Percentiles rank a stretch among this genome's conserved stretches.
Conservation (phyloP, 2,329 filamentous ascomycete species). For the Cadophora gregata region DNA sequence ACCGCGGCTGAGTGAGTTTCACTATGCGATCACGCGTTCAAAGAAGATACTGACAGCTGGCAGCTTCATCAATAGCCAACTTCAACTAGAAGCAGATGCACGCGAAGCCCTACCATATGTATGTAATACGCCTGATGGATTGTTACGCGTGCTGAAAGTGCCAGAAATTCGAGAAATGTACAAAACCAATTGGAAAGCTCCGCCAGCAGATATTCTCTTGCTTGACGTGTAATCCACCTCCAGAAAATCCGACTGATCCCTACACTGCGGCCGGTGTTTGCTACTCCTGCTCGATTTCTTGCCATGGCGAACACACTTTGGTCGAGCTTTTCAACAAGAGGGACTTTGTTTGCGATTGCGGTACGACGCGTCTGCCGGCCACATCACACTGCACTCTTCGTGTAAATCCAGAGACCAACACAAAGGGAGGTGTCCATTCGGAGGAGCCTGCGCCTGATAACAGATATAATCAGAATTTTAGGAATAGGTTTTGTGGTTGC, state of each 20-base stretch:
- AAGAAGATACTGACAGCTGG: background rate
- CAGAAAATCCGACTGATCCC: conserved; percentile 63
- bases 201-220: conserved; percentile 92
- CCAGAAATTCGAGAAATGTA: conserved; percentile 92
- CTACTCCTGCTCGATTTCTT: conserved; percentile 96
- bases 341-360: conserved; percentile 96
- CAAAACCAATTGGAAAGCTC: conserved; percentile 84
- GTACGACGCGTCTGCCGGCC: conserved; percentile 75
- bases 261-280: conserved; percentile 84
- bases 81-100: conserved; percentile 91
- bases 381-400: conserved; percentile 79
- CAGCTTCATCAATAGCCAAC: conserved; percentile 87
- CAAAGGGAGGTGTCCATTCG: conserved; percentile 77
- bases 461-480: conserved; percentile 95
- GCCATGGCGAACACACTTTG: conserved; percentile 91
- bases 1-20: conserved; percentile 52
- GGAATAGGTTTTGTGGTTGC: conserved; percentile 91
- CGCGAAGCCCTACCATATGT: conserved; percentile 95
- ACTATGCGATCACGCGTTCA: background rate
- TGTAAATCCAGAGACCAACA: conserved; percentile 72
- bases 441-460: conserved; percentile 77
- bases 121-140: conserved; percentile 43
- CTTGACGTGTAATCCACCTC: conserved; percentile 88
- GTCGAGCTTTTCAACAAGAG: conserved; percentile 97
- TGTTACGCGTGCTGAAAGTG: conserved; percentile 26